phyloP scores from a whole-genome alignment of 2,329 filamentous ascomycete species.

The Metarhizium sp. region DNA sequence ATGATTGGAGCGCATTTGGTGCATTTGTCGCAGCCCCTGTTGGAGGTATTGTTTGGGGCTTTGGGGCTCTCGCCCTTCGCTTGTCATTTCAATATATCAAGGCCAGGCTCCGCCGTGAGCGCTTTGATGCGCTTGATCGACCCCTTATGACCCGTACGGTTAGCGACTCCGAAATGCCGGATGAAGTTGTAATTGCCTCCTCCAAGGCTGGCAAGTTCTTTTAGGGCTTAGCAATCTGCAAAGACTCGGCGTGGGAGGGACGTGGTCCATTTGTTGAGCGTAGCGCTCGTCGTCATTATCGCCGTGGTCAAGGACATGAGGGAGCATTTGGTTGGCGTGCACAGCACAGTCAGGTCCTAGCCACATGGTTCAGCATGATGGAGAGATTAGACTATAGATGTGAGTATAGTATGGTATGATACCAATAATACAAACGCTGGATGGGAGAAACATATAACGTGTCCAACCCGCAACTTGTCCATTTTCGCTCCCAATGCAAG shows the following conservation, averaged over 20 bases:
- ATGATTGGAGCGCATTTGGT: constrained; percentile 76
- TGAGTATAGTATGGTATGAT: neutral
- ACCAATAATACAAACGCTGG: neutral
- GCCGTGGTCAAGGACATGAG: neutral
- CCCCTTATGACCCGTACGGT: constrained; percentile 23
- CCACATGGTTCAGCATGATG: neutral
- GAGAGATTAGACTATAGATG: neutral
- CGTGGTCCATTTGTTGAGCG: too few relatives aligned
- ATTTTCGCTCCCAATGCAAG: constrained; percentile 2
- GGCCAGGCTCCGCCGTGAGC: constrained; percentile 47
- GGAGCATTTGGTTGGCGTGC: neutral
- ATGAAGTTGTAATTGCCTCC: constrained; percentile 19
- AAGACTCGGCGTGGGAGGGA: neutral
- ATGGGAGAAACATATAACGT: neutral
- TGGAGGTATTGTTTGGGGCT: constrained; percentile 64
- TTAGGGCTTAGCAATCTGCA: constrained; percentile 16
- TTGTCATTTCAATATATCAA: constrained; percentile 47
- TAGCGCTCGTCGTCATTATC: neutral
- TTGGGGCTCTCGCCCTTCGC: constrained; percentile 51
- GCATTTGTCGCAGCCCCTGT: constrained; percentile 74
- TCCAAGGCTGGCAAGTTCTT: constrained; percentile 46
- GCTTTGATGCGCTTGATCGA: constrained; percentile 60
- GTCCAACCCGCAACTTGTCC: neutral
- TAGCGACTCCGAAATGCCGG: constrained; percentile 9
- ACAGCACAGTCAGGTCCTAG: neutral